Conservation (phyloP, 805 yeast species). For the Candida chilensis region DNA sequence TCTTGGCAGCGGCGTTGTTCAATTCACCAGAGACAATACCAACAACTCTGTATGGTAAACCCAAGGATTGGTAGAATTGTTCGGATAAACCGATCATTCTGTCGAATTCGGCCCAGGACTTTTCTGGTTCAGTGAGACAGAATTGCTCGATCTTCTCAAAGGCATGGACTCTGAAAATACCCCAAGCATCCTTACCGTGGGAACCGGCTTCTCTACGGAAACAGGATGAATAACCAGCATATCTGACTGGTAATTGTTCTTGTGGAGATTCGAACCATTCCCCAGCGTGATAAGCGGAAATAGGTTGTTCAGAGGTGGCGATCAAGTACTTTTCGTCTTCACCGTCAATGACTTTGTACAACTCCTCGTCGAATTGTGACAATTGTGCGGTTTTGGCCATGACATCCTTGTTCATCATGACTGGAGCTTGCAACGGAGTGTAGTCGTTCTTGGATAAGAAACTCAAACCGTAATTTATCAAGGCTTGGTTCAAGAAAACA, state of each 20-base stretch:
- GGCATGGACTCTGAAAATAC: conserved; percentile 97
- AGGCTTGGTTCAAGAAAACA: conserved; percentile 95
- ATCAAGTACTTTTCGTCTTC: conserved; percentile 95
- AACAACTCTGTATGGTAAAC: conserved; percentile 93
- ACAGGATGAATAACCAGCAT: conserved; percentile 97
- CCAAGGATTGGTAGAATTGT: conserved; percentile 86
- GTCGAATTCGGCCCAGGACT: conserved; percentile 96
- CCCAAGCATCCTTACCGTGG: conserved; percentile 99
- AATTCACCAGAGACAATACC: conserved; percentile 98
- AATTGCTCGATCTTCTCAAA: conserved; percentile 98
- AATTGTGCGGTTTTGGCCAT: conserved; percentile 99
- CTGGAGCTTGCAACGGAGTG: conserved; percentile 94
- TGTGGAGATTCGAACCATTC: conserved; percentile 98
- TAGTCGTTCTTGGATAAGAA: conserved; percentile 76
- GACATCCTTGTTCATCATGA: conserved; percentile 98
- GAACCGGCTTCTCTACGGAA: conserved; percentile 99
- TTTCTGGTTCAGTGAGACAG: conserved; percentile 92
- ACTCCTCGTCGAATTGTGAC: conserved; percentile 95
- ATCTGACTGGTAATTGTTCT: conserved; percentile 93
- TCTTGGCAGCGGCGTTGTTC: conserved; percentile 98
- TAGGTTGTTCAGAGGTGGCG: conserved; percentile 99
- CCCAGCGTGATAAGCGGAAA: conserved; percentile 92
- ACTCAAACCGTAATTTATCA: conserved; percentile 89
- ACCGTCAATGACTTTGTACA: conserved; percentile 95
- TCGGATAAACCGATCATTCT: conserved; percentile 88